These are phyloP conservation scores for Kalmusia sp. DNA, from an alignment of 2,329 filamentous ascomycete genomes.

Conservation along the genomic window DNA sequence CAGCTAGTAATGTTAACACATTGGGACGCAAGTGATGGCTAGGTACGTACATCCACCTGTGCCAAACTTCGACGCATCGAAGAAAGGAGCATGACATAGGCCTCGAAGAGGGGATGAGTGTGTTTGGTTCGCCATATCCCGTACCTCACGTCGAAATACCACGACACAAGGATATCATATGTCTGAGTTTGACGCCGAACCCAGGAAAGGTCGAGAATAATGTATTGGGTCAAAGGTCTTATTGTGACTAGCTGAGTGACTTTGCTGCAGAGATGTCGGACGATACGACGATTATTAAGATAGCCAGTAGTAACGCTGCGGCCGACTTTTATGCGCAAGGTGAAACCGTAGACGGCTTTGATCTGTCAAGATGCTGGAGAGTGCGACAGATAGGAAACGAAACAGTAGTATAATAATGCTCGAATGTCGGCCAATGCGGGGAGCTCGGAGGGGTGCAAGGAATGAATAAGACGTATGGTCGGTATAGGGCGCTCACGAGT, in stretches of 20 bases:
- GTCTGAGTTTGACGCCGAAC: slow-evolving; percentile 1
- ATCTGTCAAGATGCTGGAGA: slow-evolving; percentile 19
- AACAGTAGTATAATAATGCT: slow-evolving; percentile 15
- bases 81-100: slow-evolving; percentile 73
- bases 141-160: slow-evolving; percentile 7
- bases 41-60: slow-evolving; percentile 70
- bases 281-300: slow-evolving; percentile 17
- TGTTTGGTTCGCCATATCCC: slow-evolving; percentile 41
- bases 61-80: slow-evolving; percentile 67
- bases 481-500: slow-evolving; percentile 30
- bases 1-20: slow-evolving; percentile 53
- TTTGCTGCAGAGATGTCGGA: slow-evolving; percentile 14
- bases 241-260: slow-evolving; percentile 12
- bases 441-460: slow-evolving; percentile 18
- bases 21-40: neutral
- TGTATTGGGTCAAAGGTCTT: neutral
- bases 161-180: slow-evolving; percentile 24
- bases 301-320: slow-evolving; percentile 21
- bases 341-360: slow-evolving; percentile 34
- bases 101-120: slow-evolving; percentile 49
- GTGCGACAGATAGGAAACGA: slow-evolving; percentile 31
- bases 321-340: slow-evolving; percentile 24
- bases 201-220: neutral
- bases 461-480: slow-evolving; percentile 29
- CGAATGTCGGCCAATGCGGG: slow-evolving; percentile 6